Base-by-base conservation (phyloP, 306 rosid genomes). In the Senna siamea region DNA sequence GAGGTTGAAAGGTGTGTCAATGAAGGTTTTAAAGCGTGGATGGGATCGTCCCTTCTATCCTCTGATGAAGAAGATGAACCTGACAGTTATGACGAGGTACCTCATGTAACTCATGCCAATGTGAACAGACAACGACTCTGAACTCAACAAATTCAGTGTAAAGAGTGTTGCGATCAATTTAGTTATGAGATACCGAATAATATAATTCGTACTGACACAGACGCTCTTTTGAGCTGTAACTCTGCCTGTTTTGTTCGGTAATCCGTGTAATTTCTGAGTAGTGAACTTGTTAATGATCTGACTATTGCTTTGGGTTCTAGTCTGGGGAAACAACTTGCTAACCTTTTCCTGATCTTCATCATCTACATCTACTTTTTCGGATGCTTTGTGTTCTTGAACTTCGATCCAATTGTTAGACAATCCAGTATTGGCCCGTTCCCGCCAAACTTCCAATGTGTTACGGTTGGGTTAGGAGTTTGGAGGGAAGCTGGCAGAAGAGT, bases 21-120 rank as follows among this genome's bases (percentile, higher is more conserved):
- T 55, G 99, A 89, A 85, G 98, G 97, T 70, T 94, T 94, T 65
- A 94, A 87, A 77, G 83, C 95, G 57, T 94, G 99, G 99, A 94
- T 94, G 98, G 98, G 98, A 9, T 81, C 98, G 9, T 92, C 99
- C 66, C 90, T 92, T 82, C 83, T 92, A 74, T 94, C 99, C 28
- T 94, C 99, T 0, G 98, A 94, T 4, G 99, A 94, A 7, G 98
- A 91, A 85, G 98, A 94, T 69, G 97, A 92, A 76, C 85, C 82
- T 37, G 90, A 84, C 63, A 78, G 82, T 76, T 86, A 84, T 32
- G 86, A 84, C 44, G 92, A 81, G 78, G 89, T 70, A 64, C 70
- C 92, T 70, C 76, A 72, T 53, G 44, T 51, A 38, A 61, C 73
- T 47, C 68, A 28, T 18, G 74, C 89, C 75, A 75, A 79, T 80